Conservation (phyloP, 768 basidiomycete genomes). For the Pleurotus cornucopiae region DNA sequence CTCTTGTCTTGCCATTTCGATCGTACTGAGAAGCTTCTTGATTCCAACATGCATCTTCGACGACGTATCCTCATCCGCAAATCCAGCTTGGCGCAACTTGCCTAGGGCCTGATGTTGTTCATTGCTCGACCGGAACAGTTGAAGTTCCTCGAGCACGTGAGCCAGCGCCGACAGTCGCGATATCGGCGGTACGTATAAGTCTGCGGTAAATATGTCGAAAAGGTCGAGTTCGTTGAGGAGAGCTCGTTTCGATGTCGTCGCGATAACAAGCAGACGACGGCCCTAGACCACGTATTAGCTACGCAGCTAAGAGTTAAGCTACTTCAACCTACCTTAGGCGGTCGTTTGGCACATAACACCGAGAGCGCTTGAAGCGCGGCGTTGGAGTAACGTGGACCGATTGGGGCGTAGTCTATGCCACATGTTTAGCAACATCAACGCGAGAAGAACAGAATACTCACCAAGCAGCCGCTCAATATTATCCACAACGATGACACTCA, state of each 20-base stretch:
- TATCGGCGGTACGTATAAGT: constrained; percentile 82
- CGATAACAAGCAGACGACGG: constrained; percentile 86
- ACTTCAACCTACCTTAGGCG: constrained; percentile 71
- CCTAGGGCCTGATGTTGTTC: constrained; percentile 57
- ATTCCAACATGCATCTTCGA: constrained; percentile 76
- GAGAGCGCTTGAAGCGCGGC: constrained; percentile 85
- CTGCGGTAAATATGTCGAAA: constrained; percentile 83
- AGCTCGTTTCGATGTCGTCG: constrained; percentile 85
- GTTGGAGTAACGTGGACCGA: constrained; percentile 97
- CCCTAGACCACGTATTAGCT: constrained; percentile 43
- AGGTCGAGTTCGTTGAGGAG: constrained; percentile 88
- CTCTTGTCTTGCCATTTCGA: constrained; percentile 98
- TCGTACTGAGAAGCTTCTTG: constrained; percentile 85
- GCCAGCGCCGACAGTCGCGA: constrained; percentile 68
- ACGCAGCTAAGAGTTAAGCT: neutral
- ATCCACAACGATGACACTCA: constrained; percentile 95
- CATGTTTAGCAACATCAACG: neutral
- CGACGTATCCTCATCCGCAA: constrained; percentile 43
- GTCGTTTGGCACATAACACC: constrained; percentile 82
- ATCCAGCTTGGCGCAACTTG: constrained; percentile 72
- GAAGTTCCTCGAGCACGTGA: constrained; percentile 70
- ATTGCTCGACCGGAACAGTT: constrained; percentile 59
- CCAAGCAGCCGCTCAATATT: constrained; percentile 91
- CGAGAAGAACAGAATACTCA: constrained; percentile 27
- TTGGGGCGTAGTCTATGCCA: constrained; percentile 84